phyloP scores from a whole-genome alignment of 2,329 filamentous ascomycete genomes.

The Alternaria arbusti region DNA sequence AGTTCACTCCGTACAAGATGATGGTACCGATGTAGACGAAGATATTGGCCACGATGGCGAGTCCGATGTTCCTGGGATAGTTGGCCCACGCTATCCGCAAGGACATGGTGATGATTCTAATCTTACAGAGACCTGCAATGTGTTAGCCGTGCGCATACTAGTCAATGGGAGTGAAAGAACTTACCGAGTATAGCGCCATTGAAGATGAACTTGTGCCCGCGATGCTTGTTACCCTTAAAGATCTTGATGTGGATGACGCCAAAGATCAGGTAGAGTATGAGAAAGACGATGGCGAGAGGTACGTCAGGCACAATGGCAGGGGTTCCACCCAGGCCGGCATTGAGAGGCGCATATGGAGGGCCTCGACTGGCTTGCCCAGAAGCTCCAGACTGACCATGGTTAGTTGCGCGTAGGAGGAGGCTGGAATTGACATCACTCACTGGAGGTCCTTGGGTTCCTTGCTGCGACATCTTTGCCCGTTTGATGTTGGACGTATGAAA shows the following conservation, averaged over 20 bases:
- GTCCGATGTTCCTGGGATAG: slow-evolving; percentile 49
- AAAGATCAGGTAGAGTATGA: slow-evolving; percentile 50
- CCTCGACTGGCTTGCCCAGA: slow-evolving; percentile 4
- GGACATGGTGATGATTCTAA: slow-evolving; percentile 52
- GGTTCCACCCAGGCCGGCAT: slow-evolving; percentile 35
- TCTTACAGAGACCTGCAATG: slow-evolving; percentile 52
- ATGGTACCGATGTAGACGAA: slow-evolving; percentile 77
- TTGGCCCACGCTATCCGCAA: slow-evolving; percentile 49
- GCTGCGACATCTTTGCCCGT: slow-evolving; percentile 16
- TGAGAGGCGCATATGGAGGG: slow-evolving; percentile 41
- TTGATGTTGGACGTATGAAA: background rate
- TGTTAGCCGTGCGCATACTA: slow-evolving; percentile 13
- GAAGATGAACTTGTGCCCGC: slow-evolving; percentile 54
- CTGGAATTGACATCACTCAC: slow-evolving; percentile 5
- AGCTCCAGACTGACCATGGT: slow-evolving; percentile 13
- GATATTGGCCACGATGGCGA: slow-evolving; percentile 68
- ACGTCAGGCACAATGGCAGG: slow-evolving; percentile 48
- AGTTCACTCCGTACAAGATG: slow-evolving; percentile 78
- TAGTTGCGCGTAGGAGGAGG: background rate
- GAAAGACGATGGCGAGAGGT: slow-evolving; percentile 50
- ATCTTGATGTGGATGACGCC: slow-evolving; percentile 52
- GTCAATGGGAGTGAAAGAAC: background rate
- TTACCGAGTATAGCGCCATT: slow-evolving; percentile 51
- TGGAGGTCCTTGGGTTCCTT: slow-evolving; percentile 9
- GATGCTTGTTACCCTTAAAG: slow-evolving; percentile 47